These are phyloP conservation scores for Gracilariopsis chorda DNA, from an alignment of 23 red algal genomes.

Conservation along the genomic window DNA sequence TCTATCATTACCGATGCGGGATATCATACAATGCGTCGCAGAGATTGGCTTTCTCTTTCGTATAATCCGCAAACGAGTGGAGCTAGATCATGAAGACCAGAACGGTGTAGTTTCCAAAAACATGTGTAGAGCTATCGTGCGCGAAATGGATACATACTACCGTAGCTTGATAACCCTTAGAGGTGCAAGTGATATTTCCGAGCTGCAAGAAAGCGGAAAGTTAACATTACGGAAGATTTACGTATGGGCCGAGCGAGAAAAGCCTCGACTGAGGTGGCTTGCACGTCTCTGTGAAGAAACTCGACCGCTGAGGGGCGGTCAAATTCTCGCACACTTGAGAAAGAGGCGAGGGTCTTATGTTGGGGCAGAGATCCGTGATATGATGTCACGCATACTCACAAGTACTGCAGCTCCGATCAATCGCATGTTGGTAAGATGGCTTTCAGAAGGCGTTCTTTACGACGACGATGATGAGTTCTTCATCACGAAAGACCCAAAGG, in stretches of 20 bases:
- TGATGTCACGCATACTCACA: conserved; percentile 57
- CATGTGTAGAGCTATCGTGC: conserved; percentile 69
- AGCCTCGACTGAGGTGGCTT: conserved; percentile 74
- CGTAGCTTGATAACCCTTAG: conserved; percentile 64
- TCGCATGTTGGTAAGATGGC: conserved; percentile 61
- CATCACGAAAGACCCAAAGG: conserved; percentile 66
- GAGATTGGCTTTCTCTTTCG: conserved; percentile 75
- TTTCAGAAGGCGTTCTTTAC: conserved; percentile 69
- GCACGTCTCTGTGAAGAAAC: conserved; percentile 76
- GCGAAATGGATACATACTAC: conserved; percentile 83
- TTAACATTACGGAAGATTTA: conserved; percentile 63
- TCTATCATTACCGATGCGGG: neutral
- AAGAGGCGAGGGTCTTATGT: conserved; percentile 36
- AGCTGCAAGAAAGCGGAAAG: neutral
- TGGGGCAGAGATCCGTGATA: conserved; percentile 36
- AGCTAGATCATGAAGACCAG: neutral
- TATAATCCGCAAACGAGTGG: conserved; percentile 34
- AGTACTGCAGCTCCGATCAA: conserved; percentile 64
- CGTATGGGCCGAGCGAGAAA: conserved; percentile 66
- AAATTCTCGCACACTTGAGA: conserved; percentile 59
- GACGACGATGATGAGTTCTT: conserved; percentile 80
- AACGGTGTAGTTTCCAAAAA: conserved; percentile 50
- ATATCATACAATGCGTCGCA: conserved; percentile 49
- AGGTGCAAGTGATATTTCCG: neutral
- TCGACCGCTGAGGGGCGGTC: conserved; percentile 28